Evolutionary conservation across 768 basidiomycete genomes (phyloP).

Genomic region (Pholiota conissans): DNA sequence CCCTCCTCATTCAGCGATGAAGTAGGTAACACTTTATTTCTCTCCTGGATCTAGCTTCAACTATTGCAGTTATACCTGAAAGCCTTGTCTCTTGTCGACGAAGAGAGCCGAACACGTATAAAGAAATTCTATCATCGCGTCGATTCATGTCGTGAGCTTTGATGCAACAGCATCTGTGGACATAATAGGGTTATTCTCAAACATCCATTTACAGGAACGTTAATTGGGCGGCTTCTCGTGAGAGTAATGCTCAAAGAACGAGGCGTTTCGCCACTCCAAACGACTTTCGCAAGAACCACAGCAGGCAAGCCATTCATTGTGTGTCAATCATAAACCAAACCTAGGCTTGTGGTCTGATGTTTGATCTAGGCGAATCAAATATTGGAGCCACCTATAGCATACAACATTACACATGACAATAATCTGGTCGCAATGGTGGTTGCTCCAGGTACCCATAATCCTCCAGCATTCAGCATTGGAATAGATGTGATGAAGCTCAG

Average conservation of each 20-base stretch:
- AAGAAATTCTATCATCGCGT: slow-evolving; percentile 67
- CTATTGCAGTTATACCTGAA: slow-evolving; percentile 57
- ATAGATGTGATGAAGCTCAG: slow-evolving; percentile 82
- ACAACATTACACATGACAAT: slow-evolving; percentile 84
- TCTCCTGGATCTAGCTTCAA: slow-evolving; percentile 3
- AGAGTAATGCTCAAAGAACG: slow-evolving; percentile 60
- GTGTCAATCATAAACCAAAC: slow-evolving; percentile 25
- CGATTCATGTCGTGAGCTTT: slow-evolving; percentile 72
- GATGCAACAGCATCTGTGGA: too few relatives aligned
- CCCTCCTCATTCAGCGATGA: slow-evolving; percentile 40
- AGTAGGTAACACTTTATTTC: slow-evolving; percentile 24
- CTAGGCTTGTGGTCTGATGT: neutral
- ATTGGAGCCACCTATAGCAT: slow-evolving; percentile 60
- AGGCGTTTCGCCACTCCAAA: slow-evolving; percentile 45
- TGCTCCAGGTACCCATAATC: slow-evolving; percentile 39
- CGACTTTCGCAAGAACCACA: slow-evolving; percentile 57
- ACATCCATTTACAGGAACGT: slow-evolving; percentile 49
- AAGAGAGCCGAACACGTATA: slow-evolving; percentile 55
- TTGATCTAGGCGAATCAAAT: slow-evolving; percentile 40
- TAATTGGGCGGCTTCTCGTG: slow-evolving; percentile 76
- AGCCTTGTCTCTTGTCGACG: slow-evolving; percentile 59
- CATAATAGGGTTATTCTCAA: neutral
- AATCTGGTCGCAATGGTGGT: slow-evolving; percentile 69
- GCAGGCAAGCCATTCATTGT: slow-evolving; percentile 80
- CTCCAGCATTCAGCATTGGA: slow-evolving; percentile 64